phyloP scores from a whole-genome alignment of 2,329 filamentous ascomycete genomes.

The Arthrocladium fulminans region DNA sequence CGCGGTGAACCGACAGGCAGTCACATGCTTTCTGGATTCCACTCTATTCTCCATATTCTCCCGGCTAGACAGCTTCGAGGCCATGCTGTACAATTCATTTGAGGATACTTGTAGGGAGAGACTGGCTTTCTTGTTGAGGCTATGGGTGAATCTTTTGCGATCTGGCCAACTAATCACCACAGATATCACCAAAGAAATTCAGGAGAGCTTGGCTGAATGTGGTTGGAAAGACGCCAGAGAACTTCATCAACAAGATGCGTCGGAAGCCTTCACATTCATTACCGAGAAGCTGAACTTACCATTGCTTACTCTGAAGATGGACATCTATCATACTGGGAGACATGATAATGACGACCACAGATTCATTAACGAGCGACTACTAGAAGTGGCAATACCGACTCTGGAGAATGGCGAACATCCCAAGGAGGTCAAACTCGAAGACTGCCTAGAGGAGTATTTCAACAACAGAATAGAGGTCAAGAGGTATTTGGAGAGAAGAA shows the following conservation, averaged over 20 bases:
- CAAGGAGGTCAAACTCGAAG: slow-evolving; percentile 68
- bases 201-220: slow-evolving; percentile 71
- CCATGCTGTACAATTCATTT: slow-evolving; percentile 74
- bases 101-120: slow-evolving; percentile 63
- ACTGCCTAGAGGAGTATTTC: slow-evolving; percentile 90
- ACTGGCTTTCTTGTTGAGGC: slow-evolving; percentile 65
- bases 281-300: slow-evolving; percentile 83
- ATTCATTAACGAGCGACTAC: slow-evolving; percentile 78
- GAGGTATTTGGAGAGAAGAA: slow-evolving; percentile 58
- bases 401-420: slow-evolving; percentile 54
- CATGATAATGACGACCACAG: slow-evolving; percentile 86
- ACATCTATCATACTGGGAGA: slow-evolving; percentile 86
- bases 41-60: slow-evolving; percentile 95
- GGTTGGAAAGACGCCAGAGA: slow-evolving; percentile 76
- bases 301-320: slow-evolving; percentile 81
- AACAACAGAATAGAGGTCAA: slow-evolving; percentile 87
- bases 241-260: slow-evolving; percentile 84
- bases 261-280: slow-evolving; percentile 91
- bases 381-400: slow-evolving; percentile 78
- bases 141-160: slow-evolving; percentile 91
- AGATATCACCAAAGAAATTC: slow-evolving; percentile 78
- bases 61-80: slow-evolving; percentile 80
- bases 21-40: slow-evolving; percentile 92
- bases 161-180: slow-evolving; percentile 75
- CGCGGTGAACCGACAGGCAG: slow-evolving; percentile 72